Conservation (phyloP, 169 alveolate genomes). For the Cryptosporidium bovis region DNA sequence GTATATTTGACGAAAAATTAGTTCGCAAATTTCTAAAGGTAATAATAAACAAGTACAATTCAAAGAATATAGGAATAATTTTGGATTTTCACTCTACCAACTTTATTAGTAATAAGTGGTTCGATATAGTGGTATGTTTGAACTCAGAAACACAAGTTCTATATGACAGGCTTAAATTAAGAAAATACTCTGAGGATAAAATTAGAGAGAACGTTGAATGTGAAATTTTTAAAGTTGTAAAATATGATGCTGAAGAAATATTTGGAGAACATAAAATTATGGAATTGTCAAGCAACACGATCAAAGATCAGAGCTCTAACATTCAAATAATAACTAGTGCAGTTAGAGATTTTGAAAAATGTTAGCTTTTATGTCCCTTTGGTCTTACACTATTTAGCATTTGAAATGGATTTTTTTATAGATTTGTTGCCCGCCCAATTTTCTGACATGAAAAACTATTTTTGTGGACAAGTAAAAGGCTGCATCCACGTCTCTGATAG, state of each 20-base stretch:
- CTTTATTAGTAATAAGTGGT: constrained; percentile 80
- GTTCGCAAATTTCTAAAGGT: constrained; percentile 78
- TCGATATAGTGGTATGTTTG: constrained; percentile 78
- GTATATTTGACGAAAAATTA: constrained; percentile 82
- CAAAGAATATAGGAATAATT: constrained; percentile 77
- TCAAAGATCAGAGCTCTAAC: constrained; percentile 79
- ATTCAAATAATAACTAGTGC: constrained; percentile 72
- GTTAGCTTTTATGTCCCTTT: not conserved
- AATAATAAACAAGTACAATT: constrained; percentile 48
- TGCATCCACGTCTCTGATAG: constrained; percentile 71
- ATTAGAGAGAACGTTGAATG: constrained; percentile 82
- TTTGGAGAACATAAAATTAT: constrained; percentile 75
- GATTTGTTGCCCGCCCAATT: constrained; percentile 38
- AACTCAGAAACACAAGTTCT: constrained; percentile 79
- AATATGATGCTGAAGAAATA: constrained; percentile 78
- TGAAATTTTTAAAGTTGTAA: constrained; percentile 82
- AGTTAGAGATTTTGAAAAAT: constrained; percentile 4
- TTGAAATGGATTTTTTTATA: not conserved
- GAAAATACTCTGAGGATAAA: constrained; percentile 80
- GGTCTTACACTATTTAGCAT: not conserved
- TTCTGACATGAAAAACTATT: constrained; percentile 25
- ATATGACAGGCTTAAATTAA: constrained; percentile 80
- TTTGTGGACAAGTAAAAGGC: constrained; percentile 51
- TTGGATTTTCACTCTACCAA: constrained; percentile 81
- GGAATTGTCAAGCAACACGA: constrained; percentile 76